Evolutionary conservation across 805 yeast species (phyloP), one percentile per base, ranked within the genome.

Genomic region (Komagataella pseudopastoris): DNA sequence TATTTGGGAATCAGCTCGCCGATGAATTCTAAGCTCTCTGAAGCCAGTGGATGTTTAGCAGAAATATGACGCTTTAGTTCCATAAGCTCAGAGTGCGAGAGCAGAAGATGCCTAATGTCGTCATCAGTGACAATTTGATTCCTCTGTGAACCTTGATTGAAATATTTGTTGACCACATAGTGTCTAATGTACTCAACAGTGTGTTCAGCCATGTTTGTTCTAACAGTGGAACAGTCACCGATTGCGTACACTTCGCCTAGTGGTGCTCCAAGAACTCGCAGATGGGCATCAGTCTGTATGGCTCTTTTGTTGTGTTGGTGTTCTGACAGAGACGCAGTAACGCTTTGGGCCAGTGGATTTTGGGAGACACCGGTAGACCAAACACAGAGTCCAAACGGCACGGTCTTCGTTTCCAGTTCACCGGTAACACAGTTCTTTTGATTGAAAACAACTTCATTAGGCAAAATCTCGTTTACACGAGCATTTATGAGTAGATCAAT

Each of bases 341-440:
- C 70, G 44, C 72, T 72, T 60, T 74, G 72, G 6, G 86, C 81
- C 49, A 83, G 61, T 14, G 83, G 84, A 54, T 79, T 75, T 57
- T 78, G 82, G 6, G 85, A 78, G 45, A 83, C 85, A 54, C 89
- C 89, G 0, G 89, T 83, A 1, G 88, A 81, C 89, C 89, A 83
- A 48, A 83, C 62, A 61, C 88, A 81, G 44, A 83, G 62, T 10
- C 89, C 89, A 54, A 74, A 82, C 48, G 87, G 83, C 50, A 83
- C 63, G 53, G 75, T 74, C 60, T 74, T 77, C 45, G 60, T 57
- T 45, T 67, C 68, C 49, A 56, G 45, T 36, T 64, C 66, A 17
- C 77, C 77, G 17, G 74, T 71, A 22, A 65, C 70, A 1, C 58
- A 55, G 50, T 70, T 65, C 52, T 67, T 71, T 59, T 80, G 83